These are phyloP conservation scores for Plasmopara viticola DNA, from an alignment of 352 stramenopile species.

Conservation along the genomic window DNA sequence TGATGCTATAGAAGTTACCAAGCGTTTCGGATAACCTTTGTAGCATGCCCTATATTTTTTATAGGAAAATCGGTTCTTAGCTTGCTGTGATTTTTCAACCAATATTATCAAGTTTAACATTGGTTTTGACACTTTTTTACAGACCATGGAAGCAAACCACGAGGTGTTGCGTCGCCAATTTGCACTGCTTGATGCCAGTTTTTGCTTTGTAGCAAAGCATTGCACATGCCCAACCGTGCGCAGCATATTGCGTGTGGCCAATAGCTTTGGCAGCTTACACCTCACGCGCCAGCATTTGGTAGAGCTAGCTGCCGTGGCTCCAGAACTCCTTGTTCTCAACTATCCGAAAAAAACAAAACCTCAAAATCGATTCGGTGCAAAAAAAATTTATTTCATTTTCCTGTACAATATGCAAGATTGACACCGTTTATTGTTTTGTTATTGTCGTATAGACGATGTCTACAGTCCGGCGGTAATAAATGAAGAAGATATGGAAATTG, in stretches of 20 bases:
- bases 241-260: constrained; percentile 56
- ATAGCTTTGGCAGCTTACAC: constrained; percentile 39
- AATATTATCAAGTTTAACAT: too few relatives aligned
- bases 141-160: background rate
- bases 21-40: too few relatives aligned
- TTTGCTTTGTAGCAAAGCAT: constrained; percentile 57
- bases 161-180: constrained; percentile 36
- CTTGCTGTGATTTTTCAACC: too few relatives aligned
- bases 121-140: too few relatives aligned
- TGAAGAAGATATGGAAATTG: constrained; percentile 37
- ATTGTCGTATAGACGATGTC: constrained; percentile 29
- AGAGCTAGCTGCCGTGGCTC: constrained; percentile 37
- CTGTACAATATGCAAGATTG: background rate
- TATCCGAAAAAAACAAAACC: constrained; percentile 4
- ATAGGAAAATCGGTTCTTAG: too few relatives aligned
- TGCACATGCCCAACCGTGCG: constrained; percentile 33
- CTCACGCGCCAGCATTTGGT: constrained; percentile 37
- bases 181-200: constrained; percentile 56
- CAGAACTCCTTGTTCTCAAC: constrained; percentile 39
- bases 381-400: too few relatives aligned
- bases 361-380: constrained; percentile 2
- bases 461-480: constrained; percentile 22
- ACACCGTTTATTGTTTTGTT: background rate
- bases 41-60: too few relatives aligned
- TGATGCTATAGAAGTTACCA: too few relatives aligned